Conservation (phyloP, 495 filamentous ascomycete species). For the Penicillium chermesinum region DNA sequence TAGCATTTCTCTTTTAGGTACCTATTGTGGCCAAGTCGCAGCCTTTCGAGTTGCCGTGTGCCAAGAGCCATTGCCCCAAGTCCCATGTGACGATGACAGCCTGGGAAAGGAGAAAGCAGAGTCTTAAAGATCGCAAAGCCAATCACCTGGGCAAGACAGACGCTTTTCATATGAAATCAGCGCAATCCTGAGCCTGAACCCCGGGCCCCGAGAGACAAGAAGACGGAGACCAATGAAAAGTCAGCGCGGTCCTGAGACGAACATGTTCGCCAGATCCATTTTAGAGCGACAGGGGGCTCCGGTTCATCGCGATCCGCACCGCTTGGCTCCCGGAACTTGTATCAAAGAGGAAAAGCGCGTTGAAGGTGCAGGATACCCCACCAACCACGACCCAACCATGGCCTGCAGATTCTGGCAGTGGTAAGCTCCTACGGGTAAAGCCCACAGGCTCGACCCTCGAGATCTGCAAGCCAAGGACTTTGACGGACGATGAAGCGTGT, state of each 20-base stretch:
- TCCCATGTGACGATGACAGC: background rate
- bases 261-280: constrained; percentile 1
- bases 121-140: background rate
- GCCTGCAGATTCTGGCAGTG: background rate
- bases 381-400: constrained; percentile 7
- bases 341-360: constrained; percentile 4
- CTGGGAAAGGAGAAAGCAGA: background rate
- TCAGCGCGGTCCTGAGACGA: background rate
- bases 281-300: background rate
- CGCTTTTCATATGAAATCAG: background rate
- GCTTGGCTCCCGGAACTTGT: constrained; percentile 7
- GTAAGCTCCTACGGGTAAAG: background rate
- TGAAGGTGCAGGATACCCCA: constrained; percentile 9
- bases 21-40: too few relatives aligned
- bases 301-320: constrained; percentile 1
- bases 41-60: too few relatives aligned
- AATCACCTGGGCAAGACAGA: background rate
- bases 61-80: background rate
- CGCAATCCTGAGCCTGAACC: background rate
- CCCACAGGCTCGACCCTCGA: background rate
- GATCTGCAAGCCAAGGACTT: constrained; percentile 14
- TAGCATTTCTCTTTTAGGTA: too few relatives aligned
- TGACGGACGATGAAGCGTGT: constrained; percentile 6
- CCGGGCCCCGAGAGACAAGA: constrained; percentile 2
- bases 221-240: background rate